These are phyloP conservation scores for Brasenia schreberi DNA, from an alignment of 164 flowering plant genomes.

Conservation along the genomic window DNA sequence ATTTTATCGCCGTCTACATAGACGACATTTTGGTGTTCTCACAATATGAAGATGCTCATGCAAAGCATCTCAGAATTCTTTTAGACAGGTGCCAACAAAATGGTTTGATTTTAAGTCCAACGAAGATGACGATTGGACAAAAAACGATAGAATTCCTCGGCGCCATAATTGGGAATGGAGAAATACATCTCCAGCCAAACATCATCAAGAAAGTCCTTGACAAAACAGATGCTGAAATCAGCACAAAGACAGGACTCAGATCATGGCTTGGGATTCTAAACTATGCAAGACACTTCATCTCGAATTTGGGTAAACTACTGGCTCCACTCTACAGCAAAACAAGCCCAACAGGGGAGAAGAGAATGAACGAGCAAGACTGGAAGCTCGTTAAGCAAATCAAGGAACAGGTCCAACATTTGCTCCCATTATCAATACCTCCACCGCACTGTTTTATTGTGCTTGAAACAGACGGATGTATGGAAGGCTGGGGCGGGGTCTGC, in stretches of 20 bases:
- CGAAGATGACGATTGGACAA: slow-evolving; percentile 5
- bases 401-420: not conserved
- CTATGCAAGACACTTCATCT: slow-evolving; percentile 4
- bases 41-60: not conserved
- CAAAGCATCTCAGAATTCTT: slow-evolving; percentile 1
- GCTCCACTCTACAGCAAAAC: slow-evolving; percentile 4
- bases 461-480: too few species aligned
- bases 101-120: slow-evolving; percentile 6
- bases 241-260: not conserved
- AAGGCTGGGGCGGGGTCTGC: too few species aligned
- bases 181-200: slow-evolving; percentile 4
- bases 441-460: not conserved
- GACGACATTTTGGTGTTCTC: slow-evolving; percentile 8
- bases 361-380: slow-evolving; percentile 1
- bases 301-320: not conserved
- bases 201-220: slow-evolving; percentile 2
- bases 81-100: slow-evolving; percentile 2
- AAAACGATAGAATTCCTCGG: slow-evolving; percentile 2
- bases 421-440: slow-evolving; percentile 1
- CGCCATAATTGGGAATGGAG: not conserved
- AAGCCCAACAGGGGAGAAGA: slow-evolving; percentile 2
- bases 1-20: too few species aligned
- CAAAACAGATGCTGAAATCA: not conserved
- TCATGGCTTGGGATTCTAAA: slow-evolving; percentile 6
- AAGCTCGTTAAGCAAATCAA: not conserved